Conservation (phyloP, 371 early-diverging fungal species). For the Apophysomyces ossiformis region DNA sequence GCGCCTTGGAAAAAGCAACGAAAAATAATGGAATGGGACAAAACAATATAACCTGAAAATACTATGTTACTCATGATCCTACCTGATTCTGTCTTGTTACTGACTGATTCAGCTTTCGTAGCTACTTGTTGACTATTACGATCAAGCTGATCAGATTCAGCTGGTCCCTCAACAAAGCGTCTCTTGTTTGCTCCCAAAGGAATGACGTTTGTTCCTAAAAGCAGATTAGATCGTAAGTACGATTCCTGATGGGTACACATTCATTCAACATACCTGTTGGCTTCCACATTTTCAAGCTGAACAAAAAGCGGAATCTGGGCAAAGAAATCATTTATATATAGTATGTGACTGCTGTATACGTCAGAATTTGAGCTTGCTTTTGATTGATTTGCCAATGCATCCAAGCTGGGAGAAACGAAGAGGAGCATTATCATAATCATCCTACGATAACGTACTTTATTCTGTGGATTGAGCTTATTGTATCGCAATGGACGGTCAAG, state of each 20-base stretch:
- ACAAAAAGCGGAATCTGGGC: not conserved
- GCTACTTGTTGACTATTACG: slow-evolving; percentile 8
- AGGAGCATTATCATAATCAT: no score
- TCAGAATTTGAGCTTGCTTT: no score
- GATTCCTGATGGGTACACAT: not conserved
- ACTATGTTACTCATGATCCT: slow-evolving; percentile 1
- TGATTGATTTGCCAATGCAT: no score
- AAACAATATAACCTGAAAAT: slow-evolving; percentile 9
- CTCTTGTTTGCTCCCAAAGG: slow-evolving; percentile 50
- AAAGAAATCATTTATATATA: no score
- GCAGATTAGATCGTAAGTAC: not conserved
- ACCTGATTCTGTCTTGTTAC: slow-evolving; percentile 7
- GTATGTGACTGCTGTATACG: no score
- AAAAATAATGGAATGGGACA: slow-evolving; percentile 1
- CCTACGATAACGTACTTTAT: no score
- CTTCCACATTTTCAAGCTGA: slow-evolving; percentile 27
- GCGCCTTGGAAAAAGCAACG: slow-evolving; percentile 9
- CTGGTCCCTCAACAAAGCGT: slow-evolving; percentile 29
- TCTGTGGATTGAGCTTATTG: no score
- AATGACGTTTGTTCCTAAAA: slow-evolving; percentile 50
- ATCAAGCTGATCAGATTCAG: slow-evolving; percentile 16
- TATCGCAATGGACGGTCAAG: no score
- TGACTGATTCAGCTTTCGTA: slow-evolving; percentile 2
- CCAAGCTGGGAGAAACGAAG: no score
- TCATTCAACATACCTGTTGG: slow-evolving; percentile 27